These are phyloP conservation scores for Pholiota conissans DNA, from an alignment of 768 basidiomycete species.

Conservation along the genomic window DNA sequence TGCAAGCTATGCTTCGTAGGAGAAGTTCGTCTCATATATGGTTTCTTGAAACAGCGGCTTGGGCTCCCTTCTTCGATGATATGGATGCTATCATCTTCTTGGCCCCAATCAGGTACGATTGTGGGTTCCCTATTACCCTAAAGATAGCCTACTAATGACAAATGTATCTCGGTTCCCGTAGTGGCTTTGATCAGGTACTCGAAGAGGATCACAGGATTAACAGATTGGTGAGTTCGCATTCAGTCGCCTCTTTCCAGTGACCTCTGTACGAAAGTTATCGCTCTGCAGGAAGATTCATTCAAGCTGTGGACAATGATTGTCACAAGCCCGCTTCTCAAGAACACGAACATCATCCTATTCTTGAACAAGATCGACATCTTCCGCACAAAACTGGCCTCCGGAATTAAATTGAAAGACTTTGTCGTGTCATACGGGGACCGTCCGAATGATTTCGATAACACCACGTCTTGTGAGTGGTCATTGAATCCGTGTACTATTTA, in stretches of 20 bases:
- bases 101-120: constrained; percentile 55
- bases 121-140: neutral
- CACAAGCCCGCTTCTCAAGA: constrained; percentile 66
- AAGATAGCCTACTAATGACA: constrained; percentile 1
- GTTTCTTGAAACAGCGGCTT: constrained; percentile 42
- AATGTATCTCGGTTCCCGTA: constrained; percentile 12
- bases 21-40: neutral
- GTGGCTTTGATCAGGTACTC: constrained; percentile 70
- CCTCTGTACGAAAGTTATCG: neutral
- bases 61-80: constrained; percentile 64
- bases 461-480: constrained; percentile 56
- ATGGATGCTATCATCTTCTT: constrained; percentile 75
- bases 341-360: constrained; percentile 77
- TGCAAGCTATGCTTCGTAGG: neutral
- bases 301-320: constrained; percentile 75
- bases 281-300: constrained; percentile 70
- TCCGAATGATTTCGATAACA: constrained; percentile 68
- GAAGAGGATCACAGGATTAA: constrained; percentile 66
- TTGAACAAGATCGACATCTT: constrained; percentile 83
- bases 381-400: constrained; percentile 61
- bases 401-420: constrained; percentile 63
- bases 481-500: constrained; percentile 3
- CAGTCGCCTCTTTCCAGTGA: neutral
- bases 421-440: constrained; percentile 72
- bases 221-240: constrained; percentile 45